Evolutionary conservation across 495 filamentous ascomycete species (phyloP).

Genomic region (Aspergillus egyptiacus): DNA sequence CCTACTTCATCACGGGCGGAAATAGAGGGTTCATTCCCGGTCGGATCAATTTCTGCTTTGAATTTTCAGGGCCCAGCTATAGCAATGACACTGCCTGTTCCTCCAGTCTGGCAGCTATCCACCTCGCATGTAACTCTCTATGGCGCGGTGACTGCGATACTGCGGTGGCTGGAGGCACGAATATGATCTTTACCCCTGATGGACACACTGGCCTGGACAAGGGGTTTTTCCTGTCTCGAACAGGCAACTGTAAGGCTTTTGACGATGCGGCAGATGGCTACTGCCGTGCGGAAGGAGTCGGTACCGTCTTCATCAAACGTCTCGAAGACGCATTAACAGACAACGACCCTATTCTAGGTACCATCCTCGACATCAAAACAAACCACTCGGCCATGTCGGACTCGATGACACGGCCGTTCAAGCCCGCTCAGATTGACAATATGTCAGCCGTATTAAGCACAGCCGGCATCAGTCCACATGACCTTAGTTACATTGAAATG

Average conservation of each 20-base stretch:
- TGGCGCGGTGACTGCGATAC: conserved; percentile 77
- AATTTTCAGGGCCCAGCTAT: conserved; percentile 78
- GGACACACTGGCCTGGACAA: conserved; percentile 68
- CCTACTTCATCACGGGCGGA: conserved; percentile 86
- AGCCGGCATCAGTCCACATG: conserved; percentile 41
- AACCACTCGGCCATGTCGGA: conserved; percentile 43
- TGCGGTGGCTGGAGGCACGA: conserved; percentile 76
- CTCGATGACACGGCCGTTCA: conserved; percentile 46
- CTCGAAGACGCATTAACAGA: background rate
- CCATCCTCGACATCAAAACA: conserved; percentile 8
- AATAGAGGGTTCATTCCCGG: conserved; percentile 84
- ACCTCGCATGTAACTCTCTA: conserved; percentile 73
- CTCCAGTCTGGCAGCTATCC: conserved; percentile 73
- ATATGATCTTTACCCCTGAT: conserved; percentile 73
- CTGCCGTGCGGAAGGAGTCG: conserved; percentile 1
- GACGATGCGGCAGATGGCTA: conserved; percentile 7
- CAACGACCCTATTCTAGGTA: background rate
- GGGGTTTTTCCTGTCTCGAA: conserved; percentile 1
- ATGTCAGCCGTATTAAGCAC: conserved; percentile 38
- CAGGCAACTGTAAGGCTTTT: conserved; percentile 6
- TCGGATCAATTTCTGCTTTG: conserved; percentile 79
- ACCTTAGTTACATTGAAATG: conserved; percentile 27
- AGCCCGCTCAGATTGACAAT: conserved; percentile 39
- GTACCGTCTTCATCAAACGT: background rate
- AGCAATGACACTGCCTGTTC: conserved; percentile 87